Conservation (phyloP, 2,329 filamentous ascomycete species). For the Capronia americana region DNA sequence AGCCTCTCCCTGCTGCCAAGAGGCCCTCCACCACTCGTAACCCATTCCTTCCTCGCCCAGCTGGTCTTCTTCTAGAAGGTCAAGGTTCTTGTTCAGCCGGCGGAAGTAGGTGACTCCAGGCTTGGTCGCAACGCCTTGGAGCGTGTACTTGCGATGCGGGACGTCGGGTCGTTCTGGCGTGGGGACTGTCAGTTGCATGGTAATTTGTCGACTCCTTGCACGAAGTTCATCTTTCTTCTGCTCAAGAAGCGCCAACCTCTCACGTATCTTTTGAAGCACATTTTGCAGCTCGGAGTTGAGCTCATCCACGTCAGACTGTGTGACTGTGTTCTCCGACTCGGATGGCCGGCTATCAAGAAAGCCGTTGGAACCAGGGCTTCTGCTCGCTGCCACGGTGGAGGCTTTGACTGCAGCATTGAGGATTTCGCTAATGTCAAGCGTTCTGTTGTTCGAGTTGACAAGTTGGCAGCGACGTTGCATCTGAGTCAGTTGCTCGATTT, state of each 20-base stretch:
- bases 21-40: conserved; percentile 63
- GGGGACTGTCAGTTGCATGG: conserved; percentile 55
- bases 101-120: conserved; percentile 65
- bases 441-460: conserved; percentile 28
- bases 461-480: conserved; percentile 35
- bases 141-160: conserved; percentile 57
- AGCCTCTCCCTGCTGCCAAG: conserved; percentile 31
- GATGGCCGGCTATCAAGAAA: conserved; percentile 20
- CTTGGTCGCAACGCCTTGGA: conserved; percentile 65
- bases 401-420: conserved; percentile 42
- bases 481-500: conserved; percentile 33
- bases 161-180: conserved; percentile 49
- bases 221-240: conserved; percentile 46
- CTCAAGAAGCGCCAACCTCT: conserved; percentile 52
- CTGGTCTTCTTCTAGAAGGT: conserved; percentile 43
- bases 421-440: conserved; percentile 35
- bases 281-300: conserved; percentile 46
- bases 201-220: conserved; percentile 52
- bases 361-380: conserved; percentile 20
- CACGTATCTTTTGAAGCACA: conserved; percentile 48
- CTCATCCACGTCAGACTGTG: conserved; percentile 34
- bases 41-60: conserved; percentile 40
- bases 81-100: conserved; percentile 44
- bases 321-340: conserved; percentile 16
- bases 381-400: conserved; percentile 42